Evolutionary conservation across 257 asterid genomes (phyloP).

Genomic region (Gynochthodes officinalis): DNA sequence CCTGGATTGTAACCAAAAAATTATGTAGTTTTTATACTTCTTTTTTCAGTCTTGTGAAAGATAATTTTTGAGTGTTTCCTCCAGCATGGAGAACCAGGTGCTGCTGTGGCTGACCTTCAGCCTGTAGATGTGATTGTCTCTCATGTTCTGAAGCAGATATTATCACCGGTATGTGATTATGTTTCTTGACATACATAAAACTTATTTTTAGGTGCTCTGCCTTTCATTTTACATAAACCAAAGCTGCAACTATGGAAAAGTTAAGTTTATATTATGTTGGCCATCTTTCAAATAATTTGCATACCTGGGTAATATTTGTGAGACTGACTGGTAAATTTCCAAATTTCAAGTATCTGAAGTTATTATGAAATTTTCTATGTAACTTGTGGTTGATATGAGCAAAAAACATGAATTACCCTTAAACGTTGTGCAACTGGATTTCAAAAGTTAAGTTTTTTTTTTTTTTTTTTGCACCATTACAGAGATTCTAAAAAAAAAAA

Average conservation of each 20-base stretch:
- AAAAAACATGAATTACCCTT: not conserved
- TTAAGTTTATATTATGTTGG: not conserved
- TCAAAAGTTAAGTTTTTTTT: not conserved
- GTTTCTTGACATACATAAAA: not conserved
- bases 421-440: not conserved
- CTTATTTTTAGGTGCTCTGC: not conserved
- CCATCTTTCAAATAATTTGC: not conserved
- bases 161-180: slow-evolving; percentile 61
- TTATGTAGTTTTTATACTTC: not conserved
- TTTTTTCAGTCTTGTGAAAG: not conserved
- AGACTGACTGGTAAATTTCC: not conserved
- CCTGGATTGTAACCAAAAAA: not conserved
- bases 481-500: too few species aligned
- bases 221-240: not conserved
- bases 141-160: slow-evolving; percentile 82
- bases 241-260: not conserved
- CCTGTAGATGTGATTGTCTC: slow-evolving; percentile 86
- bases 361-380: not conserved
- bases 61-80: slow-evolving; percentile 21
- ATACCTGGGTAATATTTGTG: not conserved
- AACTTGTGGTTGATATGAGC: not conserved
- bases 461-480: too few species aligned
- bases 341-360: not conserved
- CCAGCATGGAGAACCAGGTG: slow-evolving; percentile 99
- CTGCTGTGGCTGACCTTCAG: slow-evolving; percentile 93